Conservation (phyloP, 2,329 filamentous ascomycete species). For the Ophiostoma sp. region DNA sequence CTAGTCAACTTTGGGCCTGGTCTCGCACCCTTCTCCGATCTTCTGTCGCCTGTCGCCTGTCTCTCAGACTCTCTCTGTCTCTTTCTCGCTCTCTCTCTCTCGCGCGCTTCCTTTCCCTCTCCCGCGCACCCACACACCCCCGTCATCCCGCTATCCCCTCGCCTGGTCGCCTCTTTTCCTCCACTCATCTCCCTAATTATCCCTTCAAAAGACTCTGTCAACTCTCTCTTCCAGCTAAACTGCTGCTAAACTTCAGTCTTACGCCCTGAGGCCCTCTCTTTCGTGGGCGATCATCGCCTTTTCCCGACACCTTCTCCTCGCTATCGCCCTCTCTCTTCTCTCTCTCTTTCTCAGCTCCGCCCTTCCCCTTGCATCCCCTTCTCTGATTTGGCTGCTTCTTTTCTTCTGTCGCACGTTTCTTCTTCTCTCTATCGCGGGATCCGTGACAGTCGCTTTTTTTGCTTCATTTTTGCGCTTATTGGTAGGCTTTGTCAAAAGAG, state of each 20-base stretch:
- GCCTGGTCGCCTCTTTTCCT: neutral
- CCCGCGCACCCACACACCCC: slow-evolving; percentile 6
- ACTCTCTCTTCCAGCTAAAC: neutral
- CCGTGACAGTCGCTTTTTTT: neutral
- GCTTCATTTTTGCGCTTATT: neutral
- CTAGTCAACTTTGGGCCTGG: slow-evolving; percentile 6
- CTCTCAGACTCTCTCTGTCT: neutral
- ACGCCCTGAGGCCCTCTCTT: slow-evolving; percentile 1
- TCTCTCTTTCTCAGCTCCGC: neutral
- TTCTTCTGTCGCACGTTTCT: slow-evolving; percentile 3
- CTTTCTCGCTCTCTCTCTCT: neutral
- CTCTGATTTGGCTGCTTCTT: neutral
- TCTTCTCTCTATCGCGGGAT: slow-evolving; percentile 3
- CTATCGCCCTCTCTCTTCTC: slow-evolving; percentile 11
- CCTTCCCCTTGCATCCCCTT: neutral
- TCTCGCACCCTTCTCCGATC: neutral
- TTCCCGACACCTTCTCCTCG: neutral
- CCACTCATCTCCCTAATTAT: too few relatives aligned
- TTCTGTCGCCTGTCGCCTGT: neutral
- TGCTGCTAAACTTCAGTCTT: neutral
- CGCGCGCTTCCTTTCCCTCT: neutral
- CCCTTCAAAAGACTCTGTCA: neutral
- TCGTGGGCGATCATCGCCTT: slow-evolving; percentile 19
- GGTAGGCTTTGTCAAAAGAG: neutral
- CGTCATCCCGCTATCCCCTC: neutral